Base-by-base conservation (phyloP, 2,329 filamentous ascomycete genomes). In the Pyrenophora teres region DNA sequence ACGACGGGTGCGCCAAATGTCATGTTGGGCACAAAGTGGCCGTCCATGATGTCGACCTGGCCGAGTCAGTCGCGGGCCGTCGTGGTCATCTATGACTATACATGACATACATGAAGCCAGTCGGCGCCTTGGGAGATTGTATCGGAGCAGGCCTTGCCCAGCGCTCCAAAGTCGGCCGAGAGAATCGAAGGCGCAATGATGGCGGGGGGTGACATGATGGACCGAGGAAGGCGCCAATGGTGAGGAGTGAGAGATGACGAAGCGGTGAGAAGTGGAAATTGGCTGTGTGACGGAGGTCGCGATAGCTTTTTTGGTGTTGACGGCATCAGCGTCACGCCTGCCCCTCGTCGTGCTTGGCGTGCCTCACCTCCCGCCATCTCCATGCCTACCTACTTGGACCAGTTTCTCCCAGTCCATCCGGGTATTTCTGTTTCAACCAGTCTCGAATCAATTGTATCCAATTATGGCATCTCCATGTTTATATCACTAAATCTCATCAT, bases 121-220 rank as follows among this genome's bases (percentile, higher is more conserved):
- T 74, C 90, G 60, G 92, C 91, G 52, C 92, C 90, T 62, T 92
- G 85, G 44, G 83, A 81, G 68, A 99, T 97, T 53, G 92, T 96
- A 67, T 85, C 84, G 44, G 86, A 85, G 79, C 94, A 99, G 74
- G 91, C 93, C 68, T 86, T 83, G 65, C 93, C 92, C 51, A 99
- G 84, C 60, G 88, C 82, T 69, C 86, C 92, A 78, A 99, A 99
- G 82, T 99, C 93, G 62, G 93, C 93, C 69, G 92, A 95, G 55
- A 99, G 87, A 67, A 99, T 97, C n/a, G 93, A 97, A 25, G 94
- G 94, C 13, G 93, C 93, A 68, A 99, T 96, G 74, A 99, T 97
- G 40, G 94, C 89, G 57, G 87, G 86, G 19, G 93, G 94, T 50
- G 90, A 81, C 93, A 97, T 97, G 54, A 36, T 79, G 67, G 63